A percentile compares a stretch with the other conserved stretches of the same genome.
These are phyloP conservation scores for Epichloe hybrida DNA, from an alignment of 2,329 filamentous ascomycete species.

Conservation along the genomic window DNA sequence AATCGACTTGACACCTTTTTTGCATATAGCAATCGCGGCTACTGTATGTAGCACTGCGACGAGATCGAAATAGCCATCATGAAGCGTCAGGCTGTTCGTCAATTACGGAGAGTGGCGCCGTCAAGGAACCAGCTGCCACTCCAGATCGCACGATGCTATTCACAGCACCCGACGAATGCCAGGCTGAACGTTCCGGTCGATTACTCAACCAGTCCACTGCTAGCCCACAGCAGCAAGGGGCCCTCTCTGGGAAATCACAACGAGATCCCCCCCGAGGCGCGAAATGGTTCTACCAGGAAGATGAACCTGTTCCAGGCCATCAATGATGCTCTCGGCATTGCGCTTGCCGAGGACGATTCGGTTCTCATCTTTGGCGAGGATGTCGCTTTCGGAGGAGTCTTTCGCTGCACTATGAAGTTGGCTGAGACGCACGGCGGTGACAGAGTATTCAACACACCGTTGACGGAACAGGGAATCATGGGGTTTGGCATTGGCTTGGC, in stretches of 20 bases:
- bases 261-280: slow-evolving; percentile 59
- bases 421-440: slow-evolving; percentile 76
- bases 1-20: slow-evolving; percentile 1
- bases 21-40: background rate
- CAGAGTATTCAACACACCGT: slow-evolving; percentile 89
- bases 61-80: slow-evolving; percentile 9
- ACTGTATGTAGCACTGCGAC: slow-evolving; percentile 5
- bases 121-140: slow-evolving; percentile 9
- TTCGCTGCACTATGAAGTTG: slow-evolving; percentile 84
- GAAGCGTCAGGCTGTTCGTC: slow-evolving; percentile 20
- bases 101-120: slow-evolving; percentile 16
- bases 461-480: slow-evolving; percentile 87
- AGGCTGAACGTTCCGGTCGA: slow-evolving; percentile 76
- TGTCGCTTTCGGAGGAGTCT: slow-evolving; percentile 92
- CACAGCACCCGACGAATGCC: slow-evolving; percentile 44
- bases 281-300: slow-evolving; percentile 61
- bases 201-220: slow-evolving; percentile 67
- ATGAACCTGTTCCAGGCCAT: slow-evolving; percentile 92
- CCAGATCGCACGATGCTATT: slow-evolving; percentile 28
- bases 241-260: slow-evolving; percentile 49
- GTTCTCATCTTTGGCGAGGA: slow-evolving; percentile 93
- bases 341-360: slow-evolving; percentile 69
- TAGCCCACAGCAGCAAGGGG: slow-evolving; percentile 62
- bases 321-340: slow-evolving; percentile 76
- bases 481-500: slow-evolving; percentile 87